Base-by-base conservation (phyloP, 169 alveolate genomes). In the Plasmodium relictum region DNA sequence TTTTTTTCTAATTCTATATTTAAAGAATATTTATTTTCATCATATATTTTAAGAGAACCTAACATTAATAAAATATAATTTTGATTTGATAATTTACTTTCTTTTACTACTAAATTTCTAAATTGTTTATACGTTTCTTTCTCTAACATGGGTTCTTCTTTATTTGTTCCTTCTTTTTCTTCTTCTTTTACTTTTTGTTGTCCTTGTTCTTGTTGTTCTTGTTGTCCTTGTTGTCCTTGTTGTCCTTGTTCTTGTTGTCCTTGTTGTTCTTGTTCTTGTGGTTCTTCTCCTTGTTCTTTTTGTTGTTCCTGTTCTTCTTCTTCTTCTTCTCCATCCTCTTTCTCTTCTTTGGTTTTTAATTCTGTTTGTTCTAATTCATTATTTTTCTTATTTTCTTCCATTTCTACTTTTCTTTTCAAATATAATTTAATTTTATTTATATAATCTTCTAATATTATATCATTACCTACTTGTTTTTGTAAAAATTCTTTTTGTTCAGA, bases 381-480 rank as follows among this genome's bases (percentile, higher is more conserved):
- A 54, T 54, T 54, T 18, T n/a, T 63, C 22, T 56, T 54, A 61
- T 14, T 62, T 63, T 26, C 50, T 16, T 63, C 39, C 59, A 20
- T 45, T 65, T 22, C 48, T n/a, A 63, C 63, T 16, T 78, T 78
- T 58, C 63, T 78, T 16, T 54, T 26, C 18, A 63, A 69, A 69
- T 54, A 78, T 10, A 24, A 3, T 59, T 54, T 78, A 26, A 78
- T 52, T 58, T 71, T 63, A 14, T 65, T 62, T 18, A 78, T 31
- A 16, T 78, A 78, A 54, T 78, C 89, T 3, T 54, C 74, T 3
- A 78, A 61, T n/a, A 61, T 8, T 31, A 78, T 73, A 24, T 78
- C 56, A 39, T 63, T 78, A 12, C 89, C 89, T 63, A 78, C 42
- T 52, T 78, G 45, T 22, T 78, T 73, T 69, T 78, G 41, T 37